Evolutionary conservation across 495 filamentous ascomycete species (phyloP).

Genomic region (Lasiosphaeria miniovina): DNA sequence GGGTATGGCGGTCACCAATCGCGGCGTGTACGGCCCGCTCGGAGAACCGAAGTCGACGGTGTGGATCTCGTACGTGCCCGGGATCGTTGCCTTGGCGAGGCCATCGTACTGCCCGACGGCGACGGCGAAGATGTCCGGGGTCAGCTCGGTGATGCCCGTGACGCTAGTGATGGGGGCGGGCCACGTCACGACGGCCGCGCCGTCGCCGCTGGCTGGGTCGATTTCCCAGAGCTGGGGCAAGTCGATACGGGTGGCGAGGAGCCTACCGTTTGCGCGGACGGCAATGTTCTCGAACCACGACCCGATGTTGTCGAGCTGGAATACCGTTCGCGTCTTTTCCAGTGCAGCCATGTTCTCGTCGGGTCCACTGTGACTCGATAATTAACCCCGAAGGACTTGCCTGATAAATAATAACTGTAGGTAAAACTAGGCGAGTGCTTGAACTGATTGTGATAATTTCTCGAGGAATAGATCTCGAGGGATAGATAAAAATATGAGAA

Average conservation of each 20-base stretch:
- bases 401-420: too few species aligned
- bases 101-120: background rate
- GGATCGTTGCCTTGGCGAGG: constrained; percentile 26
- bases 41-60: constrained; percentile 19
- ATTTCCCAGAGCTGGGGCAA: constrained; percentile 38
- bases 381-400: too few species aligned
- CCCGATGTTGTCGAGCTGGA: too few species aligned
- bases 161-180: constrained; percentile 37
- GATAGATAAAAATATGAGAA: too few species aligned
- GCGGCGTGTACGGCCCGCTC: constrained; percentile 2
- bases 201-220: constrained; percentile 31
- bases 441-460: too few species aligned
- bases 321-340: too few species aligned
- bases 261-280: constrained; percentile 27
- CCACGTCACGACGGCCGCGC: constrained; percentile 28
- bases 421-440: too few species aligned
- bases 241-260: constrained; percentile 24
- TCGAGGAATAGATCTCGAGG: too few species aligned
- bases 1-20: constrained; percentile 34
- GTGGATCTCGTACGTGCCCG: constrained; percentile 40
- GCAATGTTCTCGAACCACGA: constrained; percentile 36
- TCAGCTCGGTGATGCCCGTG: constrained; percentile 42
- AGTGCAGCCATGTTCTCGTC: too few species aligned
- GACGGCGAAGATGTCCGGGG: constrained; percentile 13
- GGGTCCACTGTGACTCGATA: too few species aligned